Evolutionary conservation across 768 basidiomycete genomes (phyloP), one percentile per base, ranked within the genome.

Genomic region (Chlorophyllum brunneum): DNA sequence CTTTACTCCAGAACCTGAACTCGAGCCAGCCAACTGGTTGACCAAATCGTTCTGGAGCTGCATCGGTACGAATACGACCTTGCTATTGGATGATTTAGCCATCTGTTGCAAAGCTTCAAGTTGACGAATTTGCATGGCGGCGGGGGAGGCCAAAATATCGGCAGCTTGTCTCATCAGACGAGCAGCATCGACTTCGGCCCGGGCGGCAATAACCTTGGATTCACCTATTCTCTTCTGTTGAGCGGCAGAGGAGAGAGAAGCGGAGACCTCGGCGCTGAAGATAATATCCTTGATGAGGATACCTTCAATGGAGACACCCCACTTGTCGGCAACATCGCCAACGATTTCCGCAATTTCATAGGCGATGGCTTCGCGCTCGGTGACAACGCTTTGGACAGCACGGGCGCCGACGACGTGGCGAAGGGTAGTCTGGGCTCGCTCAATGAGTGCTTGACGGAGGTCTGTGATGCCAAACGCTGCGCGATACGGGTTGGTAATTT

Each of bases 211-310:
- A 65, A 95, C 91, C 71, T 98, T 98, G 63, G 85, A 85, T 73
- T 98, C 95, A 70, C 94, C 95, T 54, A 98, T 85, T 55, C 95
- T 82, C 80, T 97, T 97, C 71, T 95, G 93, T 64, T 97, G 95
- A 16, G 95, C 95, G 31, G 95, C 95, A 57, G 88, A 90, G 10
- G 93, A 95, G 43, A 99, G 78, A 15, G 91, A 92, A 7, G 92
- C 86, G 47, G 93, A 85, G 15, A 99, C 82, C 54, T 98, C 95
- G 42, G 87, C 56, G 48, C 86, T 88, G 79, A 98, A 97, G 70
- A 94, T 87, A 70, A 94, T 92, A 67, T 92, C 91, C 73, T 92
- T 92, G 75, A 92, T 90, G 65, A 97, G 83, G 71, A 98, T 95
- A 46, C 91, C 90, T 67, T 98, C 95, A 66, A 98, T 95, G 24